Evolutionary conservation across 2,329 filamentous ascomycete genomes (phyloP), one percentile per base, ranked within the genome.

Genomic region (Fusarium marasasianum): DNA sequence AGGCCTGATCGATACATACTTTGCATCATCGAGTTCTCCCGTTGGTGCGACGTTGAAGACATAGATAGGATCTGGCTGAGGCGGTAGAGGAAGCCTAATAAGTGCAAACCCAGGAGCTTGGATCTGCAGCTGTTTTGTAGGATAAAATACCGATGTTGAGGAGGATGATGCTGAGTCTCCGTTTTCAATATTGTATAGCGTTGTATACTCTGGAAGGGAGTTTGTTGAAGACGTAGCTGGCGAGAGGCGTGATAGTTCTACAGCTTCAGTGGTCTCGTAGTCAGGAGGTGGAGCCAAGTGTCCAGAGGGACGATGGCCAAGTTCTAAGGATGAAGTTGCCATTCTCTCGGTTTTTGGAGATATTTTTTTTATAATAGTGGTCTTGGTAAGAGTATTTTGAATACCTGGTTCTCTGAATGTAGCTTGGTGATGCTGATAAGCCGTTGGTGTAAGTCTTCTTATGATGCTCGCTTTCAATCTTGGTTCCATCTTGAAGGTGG

Each of bases 1-100:
- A 17, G 83, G 83, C 8, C 89, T 86, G 35, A 87, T 80, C 31
- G 88, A 91, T 18, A 86, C 76, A 79, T 90, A 91, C 35, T 83
- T 84, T 5, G 85, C 73, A 6, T 80, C 80, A 17, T 82, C 84
- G 41, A 85, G 78, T 6, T 77, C 79, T 17, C 83, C 83, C 31
- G 84, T 79, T 6, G 83, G 77, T 6, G 84, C 79, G 15, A 87
- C 77, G 26, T 81, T 67, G 77, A 83, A 86, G 65, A 87, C 71
- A 40, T 82, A 81, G 71, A 88, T 86, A 7, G 85, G 83, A 3
- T 81, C 78, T 3, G 83, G 78, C 9, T 76, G 78, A 1, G 80
- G 79, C 1, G 84, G 80, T 1, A 81, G 40, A 3, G 87, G 87
- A 7, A 87, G 74, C n/a, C 84, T 82, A 54, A 87, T 69, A 54